phyloP scores from a whole-genome alignment of 768 basidiomycete species.

The Boletus vermiculosoides region DNA sequence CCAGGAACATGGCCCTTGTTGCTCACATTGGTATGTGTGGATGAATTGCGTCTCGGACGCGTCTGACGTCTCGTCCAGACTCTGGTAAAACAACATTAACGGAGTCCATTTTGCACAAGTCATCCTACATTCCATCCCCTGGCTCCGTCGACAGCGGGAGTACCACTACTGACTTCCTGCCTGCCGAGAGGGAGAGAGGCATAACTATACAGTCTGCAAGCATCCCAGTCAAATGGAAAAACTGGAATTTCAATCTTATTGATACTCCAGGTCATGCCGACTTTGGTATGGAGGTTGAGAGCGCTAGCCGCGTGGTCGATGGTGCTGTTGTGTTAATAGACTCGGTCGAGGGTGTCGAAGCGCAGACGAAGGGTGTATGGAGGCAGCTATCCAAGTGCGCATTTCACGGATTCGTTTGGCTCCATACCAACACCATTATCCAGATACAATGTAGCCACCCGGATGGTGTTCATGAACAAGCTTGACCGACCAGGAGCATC shows the following conservation, averaged over 20 bases:
- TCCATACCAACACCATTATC: neutral
- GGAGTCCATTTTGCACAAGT: conserved; percentile 79
- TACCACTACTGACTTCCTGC: conserved; percentile 87
- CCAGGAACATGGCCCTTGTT: conserved; percentile 83
- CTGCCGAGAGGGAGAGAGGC: conserved; percentile 85
- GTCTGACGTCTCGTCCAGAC: conserved; percentile 44
- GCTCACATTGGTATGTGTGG: conserved; percentile 73
- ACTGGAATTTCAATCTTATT: conserved; percentile 83
- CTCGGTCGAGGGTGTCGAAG: conserved; percentile 89
- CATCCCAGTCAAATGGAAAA: conserved; percentile 83
- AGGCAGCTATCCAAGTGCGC: conserved; percentile 77
- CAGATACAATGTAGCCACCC: conserved; percentile 77
- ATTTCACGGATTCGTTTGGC: conserved; percentile 17
- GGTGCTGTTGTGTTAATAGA: conserved; percentile 88
- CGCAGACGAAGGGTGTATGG: conserved; percentile 91
- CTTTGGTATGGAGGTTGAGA: conserved; percentile 97
- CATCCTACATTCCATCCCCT: conserved; percentile 66
- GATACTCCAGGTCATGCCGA: conserved; percentile 93
- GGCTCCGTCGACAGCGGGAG: conserved; percentile 90
- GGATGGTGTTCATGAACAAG: conserved; percentile 85
- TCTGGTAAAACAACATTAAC: conserved; percentile 90
- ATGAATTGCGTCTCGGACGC: neutral
- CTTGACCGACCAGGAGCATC: conserved; percentile 86
- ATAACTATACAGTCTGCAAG: conserved; percentile 93
- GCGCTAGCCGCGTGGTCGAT: conserved; percentile 86